Conservation (phyloP, 2,329 filamentous ascomycete genomes). For the Raffaelea ambrosiae region DNA sequence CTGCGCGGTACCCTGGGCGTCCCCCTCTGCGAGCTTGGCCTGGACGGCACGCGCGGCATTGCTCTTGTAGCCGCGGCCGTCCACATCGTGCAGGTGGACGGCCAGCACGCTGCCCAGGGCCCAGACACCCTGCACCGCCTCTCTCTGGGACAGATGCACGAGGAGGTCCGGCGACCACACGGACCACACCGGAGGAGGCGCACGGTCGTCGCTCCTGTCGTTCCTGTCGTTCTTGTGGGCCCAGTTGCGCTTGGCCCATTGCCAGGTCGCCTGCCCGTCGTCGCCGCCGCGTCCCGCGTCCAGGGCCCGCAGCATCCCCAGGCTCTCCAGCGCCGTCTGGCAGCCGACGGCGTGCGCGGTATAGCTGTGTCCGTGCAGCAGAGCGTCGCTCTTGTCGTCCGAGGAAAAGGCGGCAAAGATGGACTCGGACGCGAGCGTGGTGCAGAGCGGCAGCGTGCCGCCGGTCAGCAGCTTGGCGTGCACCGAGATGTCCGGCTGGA, state of each 20-base stretch:
- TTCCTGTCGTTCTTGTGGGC: too few relatives aligned
- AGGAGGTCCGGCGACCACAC: conserved; percentile 57
- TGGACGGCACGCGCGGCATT: neutral
- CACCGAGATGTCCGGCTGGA: conserved; percentile 66
- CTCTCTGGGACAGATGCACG: conserved; percentile 43
- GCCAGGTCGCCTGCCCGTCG: neutral
- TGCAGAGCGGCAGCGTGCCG: conserved; percentile 67
- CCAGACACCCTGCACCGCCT: conserved; percentile 55
- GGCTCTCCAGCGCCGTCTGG: conserved; percentile 61
- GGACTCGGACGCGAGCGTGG: conserved; percentile 63
- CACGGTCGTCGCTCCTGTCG: conserved; percentile 45
- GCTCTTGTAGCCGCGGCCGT: neutral
- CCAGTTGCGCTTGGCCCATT: conserved; percentile 30
- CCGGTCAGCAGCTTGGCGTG: conserved; percentile 81
- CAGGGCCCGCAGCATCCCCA: conserved; percentile 41
- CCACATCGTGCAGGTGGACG: conserved; percentile 28
- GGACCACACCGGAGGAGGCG: conserved; percentile 38
- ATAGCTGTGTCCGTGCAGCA: conserved; percentile 81
- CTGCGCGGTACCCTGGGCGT: neutral
- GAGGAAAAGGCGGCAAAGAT: conserved; percentile 67
- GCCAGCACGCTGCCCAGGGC: conserved; percentile 68
- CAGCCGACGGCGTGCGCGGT: conserved; percentile 79
- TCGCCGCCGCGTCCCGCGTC: neutral
- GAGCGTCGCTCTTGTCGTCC: conserved; percentile 65
- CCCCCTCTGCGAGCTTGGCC: neutral